These are phyloP conservation scores for Tothia fuscella DNA, from an alignment of 2,329 filamentous ascomycete species.

Conservation along the genomic window DNA sequence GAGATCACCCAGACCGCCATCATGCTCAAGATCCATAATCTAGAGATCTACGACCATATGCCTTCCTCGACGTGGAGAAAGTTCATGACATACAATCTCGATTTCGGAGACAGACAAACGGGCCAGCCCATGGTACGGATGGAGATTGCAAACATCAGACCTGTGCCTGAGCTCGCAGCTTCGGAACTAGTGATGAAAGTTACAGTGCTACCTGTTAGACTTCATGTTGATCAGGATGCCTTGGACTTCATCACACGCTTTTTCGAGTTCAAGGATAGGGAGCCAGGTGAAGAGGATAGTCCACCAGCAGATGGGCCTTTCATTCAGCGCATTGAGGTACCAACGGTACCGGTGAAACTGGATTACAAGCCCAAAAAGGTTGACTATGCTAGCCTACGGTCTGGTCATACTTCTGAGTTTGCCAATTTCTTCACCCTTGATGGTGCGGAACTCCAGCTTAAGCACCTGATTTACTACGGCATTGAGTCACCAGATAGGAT, in stretches of 20 bases:
- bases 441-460: slow-evolving; percentile 70
- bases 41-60: slow-evolving; percentile 89
- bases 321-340: slow-evolving; percentile 78
- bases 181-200: slow-evolving; percentile 78
- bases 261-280: slow-evolving; percentile 90
- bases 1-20: slow-evolving; percentile 81
- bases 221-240: slow-evolving; percentile 95
- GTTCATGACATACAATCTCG: slow-evolving; percentile 86
- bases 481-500: slow-evolving; percentile 82
- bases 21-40: slow-evolving; percentile 66
- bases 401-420: slow-evolving; percentile 90
- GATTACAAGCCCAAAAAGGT: slow-evolving; percentile 99
- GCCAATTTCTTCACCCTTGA: slow-evolving; percentile 98
- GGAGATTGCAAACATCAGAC: slow-evolving; percentile 78
- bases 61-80: slow-evolving; percentile 97
- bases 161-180: slow-evolving; percentile 69
- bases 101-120: slow-evolving; percentile 75
- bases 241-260: slow-evolving; percentile 95
- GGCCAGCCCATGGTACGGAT: slow-evolving; percentile 82
- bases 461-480: slow-evolving; percentile 86
- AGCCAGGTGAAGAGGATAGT: not conserved
- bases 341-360: slow-evolving; percentile 68
- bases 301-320: slow-evolving; percentile 44
- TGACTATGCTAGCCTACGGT: slow-evolving; percentile 83
- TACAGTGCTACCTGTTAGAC: slow-evolving; percentile 67